Conservation (phyloP, 2,329 filamentous ascomycete genomes). For the Scedosporium apiospermum region DNA sequence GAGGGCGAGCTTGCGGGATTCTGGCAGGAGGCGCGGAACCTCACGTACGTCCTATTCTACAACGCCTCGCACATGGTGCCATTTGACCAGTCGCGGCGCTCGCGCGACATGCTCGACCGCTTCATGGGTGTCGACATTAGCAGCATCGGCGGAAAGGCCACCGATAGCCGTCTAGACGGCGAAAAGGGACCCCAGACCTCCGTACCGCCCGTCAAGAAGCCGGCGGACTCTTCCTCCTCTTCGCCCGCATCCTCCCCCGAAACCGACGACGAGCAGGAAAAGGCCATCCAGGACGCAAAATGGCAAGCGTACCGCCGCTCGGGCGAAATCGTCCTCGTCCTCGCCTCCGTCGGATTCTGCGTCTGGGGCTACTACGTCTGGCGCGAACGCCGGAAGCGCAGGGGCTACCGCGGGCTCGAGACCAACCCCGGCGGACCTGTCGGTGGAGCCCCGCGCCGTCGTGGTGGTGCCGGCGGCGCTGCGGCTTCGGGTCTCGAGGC, state of each 20-base stretch:
- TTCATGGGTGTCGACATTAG: constrained; percentile 91
- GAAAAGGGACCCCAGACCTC: constrained; percentile 72
- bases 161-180: constrained; percentile 74
- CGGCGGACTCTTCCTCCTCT: constrained; percentile 31
- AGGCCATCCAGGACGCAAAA: constrained; percentile 69
- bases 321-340: constrained; percentile 73
- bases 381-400: constrained; percentile 47
- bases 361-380: constrained; percentile 68
- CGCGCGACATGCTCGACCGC: constrained; percentile 92
- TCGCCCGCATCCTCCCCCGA: constrained; percentile 17
- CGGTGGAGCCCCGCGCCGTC: constrained; percentile 16
- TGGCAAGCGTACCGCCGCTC: constrained; percentile 85
- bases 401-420: constrained; percentile 44
- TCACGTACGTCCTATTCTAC: constrained; percentile 93
- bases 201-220: constrained; percentile 55
- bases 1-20: constrained; percentile 81
- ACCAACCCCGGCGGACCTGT: constrained; percentile 20
- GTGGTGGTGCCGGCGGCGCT: constrained; percentile 12
- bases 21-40: constrained; percentile 88
- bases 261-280: constrained; percentile 53
- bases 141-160: constrained; percentile 70
- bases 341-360: constrained; percentile 64
- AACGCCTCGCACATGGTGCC: constrained; percentile 98
- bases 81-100: constrained; percentile 79
- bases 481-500: constrained; percentile 29